These are phyloP conservation scores for Didymella exigua DNA, from an alignment of 2,329 filamentous ascomycete species.

Conservation along the genomic window DNA sequence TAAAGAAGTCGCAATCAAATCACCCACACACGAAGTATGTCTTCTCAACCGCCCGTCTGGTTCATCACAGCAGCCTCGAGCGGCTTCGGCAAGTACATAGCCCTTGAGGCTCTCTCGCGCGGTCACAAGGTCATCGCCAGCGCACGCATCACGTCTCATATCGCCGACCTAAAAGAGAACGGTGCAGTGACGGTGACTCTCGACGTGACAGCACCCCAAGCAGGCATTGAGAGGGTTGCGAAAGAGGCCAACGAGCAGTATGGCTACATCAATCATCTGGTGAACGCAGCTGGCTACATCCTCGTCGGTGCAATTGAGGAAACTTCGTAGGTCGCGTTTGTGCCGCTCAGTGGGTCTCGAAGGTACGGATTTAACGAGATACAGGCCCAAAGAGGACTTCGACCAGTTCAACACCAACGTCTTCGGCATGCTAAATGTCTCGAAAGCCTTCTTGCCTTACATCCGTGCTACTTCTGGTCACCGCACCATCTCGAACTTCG, in stretches of 20 bases:
- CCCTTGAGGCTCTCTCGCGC: conserved; percentile 50
- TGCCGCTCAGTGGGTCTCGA: conserved; percentile 11
- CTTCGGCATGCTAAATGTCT: conserved; percentile 58
- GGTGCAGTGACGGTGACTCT: conserved; percentile 48
- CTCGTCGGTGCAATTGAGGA: conserved; percentile 55
- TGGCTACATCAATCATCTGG: conserved; percentile 53
- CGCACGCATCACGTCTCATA: conserved; percentile 48
- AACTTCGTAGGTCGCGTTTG: conserved; percentile 40
- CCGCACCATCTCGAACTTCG: conserved; percentile 54
- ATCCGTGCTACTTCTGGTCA: conserved; percentile 53
- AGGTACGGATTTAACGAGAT: conserved; percentile 25
- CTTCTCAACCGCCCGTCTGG: conserved; percentile 48
- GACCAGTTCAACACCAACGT: conserved; percentile 60
- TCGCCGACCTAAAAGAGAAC: conserved; percentile 42
- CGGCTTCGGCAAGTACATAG: conserved; percentile 55
- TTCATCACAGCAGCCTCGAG: conserved; percentile 58
- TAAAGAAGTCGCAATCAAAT: background rate
- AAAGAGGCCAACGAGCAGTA: conserved; percentile 49
- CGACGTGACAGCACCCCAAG: conserved; percentile 50
- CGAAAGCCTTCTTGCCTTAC: conserved; percentile 55
- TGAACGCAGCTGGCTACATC: conserved; percentile 56
- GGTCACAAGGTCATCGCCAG: conserved; percentile 58
- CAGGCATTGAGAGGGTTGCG: conserved; percentile 44
- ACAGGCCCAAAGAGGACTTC: conserved; percentile 49
- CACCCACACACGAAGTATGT: background rate